These are phyloP conservation scores for Polyporus tsugae DNA, from an alignment of 1,284 basidiomycete genomes.

Conservation along the genomic window DNA sequence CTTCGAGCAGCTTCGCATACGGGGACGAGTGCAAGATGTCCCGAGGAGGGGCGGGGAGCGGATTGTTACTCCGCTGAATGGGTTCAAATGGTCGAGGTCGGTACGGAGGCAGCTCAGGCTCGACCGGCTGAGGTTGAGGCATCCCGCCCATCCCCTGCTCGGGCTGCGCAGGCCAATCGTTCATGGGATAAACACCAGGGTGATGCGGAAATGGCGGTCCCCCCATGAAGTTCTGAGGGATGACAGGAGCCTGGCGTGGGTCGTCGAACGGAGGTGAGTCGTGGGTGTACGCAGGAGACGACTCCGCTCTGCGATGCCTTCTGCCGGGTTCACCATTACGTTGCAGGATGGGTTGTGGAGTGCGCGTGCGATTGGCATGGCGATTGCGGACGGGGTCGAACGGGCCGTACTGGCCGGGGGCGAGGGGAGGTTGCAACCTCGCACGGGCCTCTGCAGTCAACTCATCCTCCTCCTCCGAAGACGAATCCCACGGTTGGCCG, in stretches of 20 bases:
- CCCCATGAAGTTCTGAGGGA: constrained; percentile 13
- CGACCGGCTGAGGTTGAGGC: constrained; percentile 3
- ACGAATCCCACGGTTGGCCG: constrained; percentile 3
- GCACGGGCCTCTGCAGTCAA: constrained; percentile 27
- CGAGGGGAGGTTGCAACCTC: constrained; percentile 31
- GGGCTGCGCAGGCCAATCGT: neutral
- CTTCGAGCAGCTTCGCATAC: constrained; percentile 28
- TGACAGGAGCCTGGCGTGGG: constrained; percentile 14
- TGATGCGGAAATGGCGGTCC: constrained; percentile 14
- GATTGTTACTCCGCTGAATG: constrained; percentile 27
- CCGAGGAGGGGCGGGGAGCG: constrained; percentile 34
- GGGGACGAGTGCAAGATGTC: constrained; percentile 33
- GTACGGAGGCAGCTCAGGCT: constrained; percentile 16
- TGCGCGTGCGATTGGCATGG: neutral
- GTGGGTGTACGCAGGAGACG: constrained; percentile 22
- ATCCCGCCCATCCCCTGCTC: neutral
- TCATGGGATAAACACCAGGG: constrained; percentile 3
- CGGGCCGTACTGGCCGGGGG: constrained; percentile 36
- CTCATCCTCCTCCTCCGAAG: constrained; percentile 18
- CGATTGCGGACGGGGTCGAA: constrained; percentile 23
- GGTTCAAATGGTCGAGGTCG: constrained; percentile 25
- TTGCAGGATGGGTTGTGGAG: constrained; percentile 23
- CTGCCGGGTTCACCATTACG: neutral
- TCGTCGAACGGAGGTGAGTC: constrained; percentile 17
- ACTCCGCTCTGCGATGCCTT: constrained; percentile 23